Evolutionary conservation across 139 green algal species (phyloP).

Genomic region (Picochlorum costavermella): DNA sequence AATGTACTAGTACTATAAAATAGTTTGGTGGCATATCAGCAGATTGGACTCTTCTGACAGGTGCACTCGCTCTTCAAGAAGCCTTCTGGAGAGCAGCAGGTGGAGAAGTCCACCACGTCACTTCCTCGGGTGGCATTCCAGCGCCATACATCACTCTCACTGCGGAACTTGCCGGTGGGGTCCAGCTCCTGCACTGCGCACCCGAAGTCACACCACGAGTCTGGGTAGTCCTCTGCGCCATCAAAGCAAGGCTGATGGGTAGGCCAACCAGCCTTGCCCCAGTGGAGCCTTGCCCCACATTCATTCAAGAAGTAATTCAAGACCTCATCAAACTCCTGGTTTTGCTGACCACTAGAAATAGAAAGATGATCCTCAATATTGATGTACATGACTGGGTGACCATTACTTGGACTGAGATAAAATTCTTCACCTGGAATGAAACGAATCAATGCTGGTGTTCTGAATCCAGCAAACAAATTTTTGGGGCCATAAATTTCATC

Average conservation of each 20-base stretch:
- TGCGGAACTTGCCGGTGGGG: slow-evolving; percentile 59
- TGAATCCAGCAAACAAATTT: slow-evolving; percentile 35
- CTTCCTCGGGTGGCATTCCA: slow-evolving; percentile 38
- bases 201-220: slow-evolving; percentile 77
- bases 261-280: slow-evolving; percentile 59
- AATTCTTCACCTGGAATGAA: slow-evolving; percentile 48
- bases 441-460: slow-evolving; percentile 34
- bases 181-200: slow-evolving; percentile 63
- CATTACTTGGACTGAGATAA: slow-evolving; percentile 51
- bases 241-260: slow-evolving; percentile 43
- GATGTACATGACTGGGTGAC: slow-evolving; percentile 58
- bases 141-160: slow-evolving; percentile 39
- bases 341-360: slow-evolving; percentile 29
- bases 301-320: slow-evolving; percentile 32
- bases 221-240: slow-evolving; percentile 39
- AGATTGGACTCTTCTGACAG: slow-evolving; percentile 22
- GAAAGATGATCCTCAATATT: slow-evolving; percentile 66
- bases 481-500: slow-evolving; percentile 34
- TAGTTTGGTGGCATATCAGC: neutral
- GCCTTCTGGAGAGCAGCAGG: slow-evolving; percentile 27
- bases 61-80: slow-evolving; percentile 32
- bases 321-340: slow-evolving; percentile 18
- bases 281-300: slow-evolving; percentile 68
- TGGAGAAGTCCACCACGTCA: slow-evolving; percentile 14
- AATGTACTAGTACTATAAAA: no score